These are phyloP conservation scores for Flaveria linearis DNA, from an alignment of 129 eudicot genomes.

Conservation along the genomic window DNA sequence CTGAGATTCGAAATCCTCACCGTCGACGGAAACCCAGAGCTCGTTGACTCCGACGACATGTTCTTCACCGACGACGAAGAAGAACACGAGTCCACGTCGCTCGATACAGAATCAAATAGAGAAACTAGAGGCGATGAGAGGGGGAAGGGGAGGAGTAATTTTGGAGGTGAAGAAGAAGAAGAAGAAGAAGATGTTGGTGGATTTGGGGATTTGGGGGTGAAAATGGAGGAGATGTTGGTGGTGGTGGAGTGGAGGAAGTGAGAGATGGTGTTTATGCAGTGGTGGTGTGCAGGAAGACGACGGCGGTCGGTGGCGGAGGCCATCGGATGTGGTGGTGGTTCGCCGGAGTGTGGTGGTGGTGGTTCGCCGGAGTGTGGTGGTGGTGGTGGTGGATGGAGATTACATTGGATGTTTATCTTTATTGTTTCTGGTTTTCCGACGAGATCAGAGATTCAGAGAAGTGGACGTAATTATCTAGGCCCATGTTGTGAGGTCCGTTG, in stretches of 20 bases:
- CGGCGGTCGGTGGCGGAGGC: conserved; percentile 40
- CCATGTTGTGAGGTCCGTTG: not conserved
- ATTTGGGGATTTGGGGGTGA: conserved; percentile 40
- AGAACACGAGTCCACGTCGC: conserved; percentile 26
- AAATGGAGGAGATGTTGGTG: conserved; percentile 45
- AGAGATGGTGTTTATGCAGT: conserved; percentile 34
- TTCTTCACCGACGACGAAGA: conserved; percentile 33
- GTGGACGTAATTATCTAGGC: not conserved
- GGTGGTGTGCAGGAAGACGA: conserved; percentile 33
- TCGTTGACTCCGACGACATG: conserved; percentile 39
- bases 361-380: not conserved
- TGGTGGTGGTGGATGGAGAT: conserved; percentile 12
- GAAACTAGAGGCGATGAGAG: conserved; percentile 35
- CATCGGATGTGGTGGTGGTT: conserved; percentile 37
- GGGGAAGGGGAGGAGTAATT: conserved; percentile 38
- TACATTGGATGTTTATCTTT: conserved; percentile 11
- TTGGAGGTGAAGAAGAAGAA: conserved; percentile 28
- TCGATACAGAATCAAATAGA: conserved; percentile 35
- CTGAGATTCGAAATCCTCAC: conserved; percentile 54
- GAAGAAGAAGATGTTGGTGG: not conserved
- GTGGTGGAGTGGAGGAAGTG: conserved; percentile 48
- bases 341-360: conserved; percentile 12
- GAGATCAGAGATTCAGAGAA: not conserved
- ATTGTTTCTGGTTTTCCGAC: not conserved
- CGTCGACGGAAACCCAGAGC: conserved; percentile 63